Conservation (phyloP, 2,329 filamentous ascomycete genomes). For the Dothidotthia symphoricarpi region DNA sequence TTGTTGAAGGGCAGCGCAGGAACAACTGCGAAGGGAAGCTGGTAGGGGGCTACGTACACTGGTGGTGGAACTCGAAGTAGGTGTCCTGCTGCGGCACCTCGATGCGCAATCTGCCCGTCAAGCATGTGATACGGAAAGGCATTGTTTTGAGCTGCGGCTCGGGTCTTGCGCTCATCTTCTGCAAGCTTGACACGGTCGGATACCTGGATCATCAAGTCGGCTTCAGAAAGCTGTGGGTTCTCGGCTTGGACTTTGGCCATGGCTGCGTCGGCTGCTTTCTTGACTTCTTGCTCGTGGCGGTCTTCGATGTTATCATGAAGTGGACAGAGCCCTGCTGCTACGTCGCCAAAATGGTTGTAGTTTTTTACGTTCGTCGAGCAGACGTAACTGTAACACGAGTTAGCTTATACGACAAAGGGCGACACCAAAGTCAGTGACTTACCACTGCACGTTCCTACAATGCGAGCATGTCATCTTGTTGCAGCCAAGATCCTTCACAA, state of each 20-base stretch:
- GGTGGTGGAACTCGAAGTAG: neutral
- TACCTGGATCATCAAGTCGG: constrained; percentile 57
- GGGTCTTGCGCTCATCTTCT: constrained; percentile 26
- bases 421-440: constrained; percentile 20
- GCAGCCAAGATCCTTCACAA: constrained; percentile 76
- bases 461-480: constrained; percentile 77
- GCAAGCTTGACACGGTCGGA: constrained; percentile 52
- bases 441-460: constrained; percentile 57
- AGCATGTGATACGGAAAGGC: constrained; percentile 26
- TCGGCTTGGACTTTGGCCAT: constrained; percentile 56
- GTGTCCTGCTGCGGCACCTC: neutral
- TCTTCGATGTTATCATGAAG: constrained; percentile 63
- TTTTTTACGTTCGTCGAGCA: constrained; percentile 63
- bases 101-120: constrained; percentile 13
- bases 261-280: constrained; percentile 59
- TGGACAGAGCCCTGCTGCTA: constrained; percentile 54
- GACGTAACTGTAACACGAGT: constrained; percentile 56
- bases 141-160: constrained; percentile 12
- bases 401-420: neutral
- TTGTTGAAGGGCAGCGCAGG: no score
- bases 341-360: constrained; percentile 70
- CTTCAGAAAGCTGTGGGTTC: constrained; percentile 60
- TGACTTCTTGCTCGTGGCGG: constrained; percentile 64
- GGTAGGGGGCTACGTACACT: constrained; percentile 2
- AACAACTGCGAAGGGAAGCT: neutral